Evolutionary conservation across 768 basidiomycete genomes (phyloP), one percentile per base, ranked within the genome.

Genomic region (Lentinula detonsa): DNA sequence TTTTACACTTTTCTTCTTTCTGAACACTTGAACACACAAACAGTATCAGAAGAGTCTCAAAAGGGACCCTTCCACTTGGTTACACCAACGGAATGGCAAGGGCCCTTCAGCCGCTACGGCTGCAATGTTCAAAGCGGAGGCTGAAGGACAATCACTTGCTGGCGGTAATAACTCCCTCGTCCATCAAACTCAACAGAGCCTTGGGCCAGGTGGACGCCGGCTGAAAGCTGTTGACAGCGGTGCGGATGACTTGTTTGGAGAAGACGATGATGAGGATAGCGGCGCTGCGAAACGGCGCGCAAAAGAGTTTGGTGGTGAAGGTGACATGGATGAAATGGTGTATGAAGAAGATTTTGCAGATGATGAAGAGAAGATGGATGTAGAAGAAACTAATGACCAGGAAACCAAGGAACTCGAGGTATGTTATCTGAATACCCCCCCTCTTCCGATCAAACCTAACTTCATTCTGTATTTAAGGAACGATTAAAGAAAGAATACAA

Each of bases 341-440:
- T 94, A 84, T 65, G 91, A 94, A 67, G 90, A 88, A 67, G 88
- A 90, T 16, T 88, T 93, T 67, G 89, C 90, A 2, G 93, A 95
- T 66, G 93, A 95, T 62, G 93, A 95, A 37, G 93, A 94, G 67
- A 85, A 85, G 66, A 81, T 85, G 72, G 81, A 81, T 15, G 81
- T 84, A 11, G 88, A 90, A 59, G 82, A 84, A 59, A 39, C 48
- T 3, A 84, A 92, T 45, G 93, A 94, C 59, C 90, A 93, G 65
- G 93, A 93, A 69, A 84, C 87, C 35, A 94, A 90, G 69, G 90
- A 91, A 68, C 76, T 87, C 10, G 89, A 92, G 81, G 91, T 88
- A 51, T 21, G 54, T 23, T 50, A 56, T 60, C 28, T 49, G 15
- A 4, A 7, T 52, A 3, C 13, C 2, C 23, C 59, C 5, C 59